Conservation (phyloP, 164 flowering plant genomes). For the Magnolia changhungtana region DNA sequence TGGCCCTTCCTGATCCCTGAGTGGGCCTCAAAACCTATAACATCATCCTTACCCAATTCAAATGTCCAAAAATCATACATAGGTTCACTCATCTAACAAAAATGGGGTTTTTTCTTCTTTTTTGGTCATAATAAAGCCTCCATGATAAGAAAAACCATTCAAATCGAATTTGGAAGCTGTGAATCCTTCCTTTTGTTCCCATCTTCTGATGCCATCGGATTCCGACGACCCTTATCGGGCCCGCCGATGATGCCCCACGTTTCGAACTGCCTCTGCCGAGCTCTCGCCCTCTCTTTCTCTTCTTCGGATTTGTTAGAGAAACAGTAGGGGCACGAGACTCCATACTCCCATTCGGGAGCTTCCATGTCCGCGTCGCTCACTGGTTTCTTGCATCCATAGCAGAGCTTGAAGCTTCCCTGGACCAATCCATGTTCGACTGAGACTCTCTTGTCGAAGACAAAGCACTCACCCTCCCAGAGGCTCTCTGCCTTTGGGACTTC, state of each 20-base stretch:
- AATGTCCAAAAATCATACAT: not conserved
- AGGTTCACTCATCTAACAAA: not conserved
- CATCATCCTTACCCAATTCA: no score
- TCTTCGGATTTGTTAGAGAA: slow-evolving; percentile 70
- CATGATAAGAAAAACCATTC: not conserved
- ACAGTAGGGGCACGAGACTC: slow-evolving; percentile 87
- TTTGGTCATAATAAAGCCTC: no score
- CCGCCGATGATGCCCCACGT: slow-evolving; percentile 92
- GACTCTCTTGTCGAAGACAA: slow-evolving; percentile 94
- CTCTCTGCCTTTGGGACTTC: slow-evolving; percentile 73
- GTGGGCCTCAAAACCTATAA: no score
- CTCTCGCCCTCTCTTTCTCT: slow-evolving; percentile 95
- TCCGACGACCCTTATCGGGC: slow-evolving; percentile 75
- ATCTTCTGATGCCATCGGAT: not conserved
- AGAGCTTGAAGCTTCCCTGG: slow-evolving; percentile 81
- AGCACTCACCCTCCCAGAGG: slow-evolving; percentile 97
- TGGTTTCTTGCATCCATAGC: slow-evolving; percentile 95
- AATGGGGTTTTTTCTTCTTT: not conserved
- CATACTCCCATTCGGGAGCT: slow-evolving; percentile 74
- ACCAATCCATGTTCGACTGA: slow-evolving; percentile 85
- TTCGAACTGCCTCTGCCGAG: slow-evolving; percentile 81
- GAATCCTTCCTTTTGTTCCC: not conserved
- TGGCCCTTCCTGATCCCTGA: no score
- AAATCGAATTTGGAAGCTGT: slow-evolving; percentile 12
- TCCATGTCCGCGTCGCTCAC: slow-evolving; percentile 91